Conservation (phyloP, 1,284 basidiomycete genomes). For the Boletellus sp. region DNA sequence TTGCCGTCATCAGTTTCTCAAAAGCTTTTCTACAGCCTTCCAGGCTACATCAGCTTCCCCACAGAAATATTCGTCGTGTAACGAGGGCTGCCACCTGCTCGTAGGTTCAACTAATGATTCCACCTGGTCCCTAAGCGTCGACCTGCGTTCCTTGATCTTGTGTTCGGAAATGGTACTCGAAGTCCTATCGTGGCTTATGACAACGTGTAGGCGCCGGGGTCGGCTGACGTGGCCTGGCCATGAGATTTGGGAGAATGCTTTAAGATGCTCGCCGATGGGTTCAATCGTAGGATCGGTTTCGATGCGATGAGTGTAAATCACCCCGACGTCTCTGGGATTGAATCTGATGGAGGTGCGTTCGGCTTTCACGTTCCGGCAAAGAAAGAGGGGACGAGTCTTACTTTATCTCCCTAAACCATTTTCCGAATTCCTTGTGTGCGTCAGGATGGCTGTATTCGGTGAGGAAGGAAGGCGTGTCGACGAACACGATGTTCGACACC, state of each 20-base stretch:
- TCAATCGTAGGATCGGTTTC: slow-evolving; percentile 18
- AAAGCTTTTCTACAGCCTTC: slow-evolving; percentile 12
- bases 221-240: not conserved
- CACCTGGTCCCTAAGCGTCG: no score
- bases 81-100: slow-evolving; percentile 10
- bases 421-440: slow-evolving; percentile 6
- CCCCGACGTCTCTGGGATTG: slow-evolving; percentile 4
- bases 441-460: slow-evolving; percentile 10
- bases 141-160: slow-evolving; percentile 10
- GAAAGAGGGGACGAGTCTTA: not conserved
- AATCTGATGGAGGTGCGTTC: slow-evolving; percentile 6
- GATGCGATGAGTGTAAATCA: slow-evolving; percentile 25
- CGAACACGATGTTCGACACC: slow-evolving; percentile 14
- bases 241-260: slow-evolving; percentile 1
- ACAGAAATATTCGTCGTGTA: slow-evolving; percentile 7
- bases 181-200: slow-evolving; percentile 13
- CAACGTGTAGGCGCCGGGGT: slow-evolving; percentile 7
- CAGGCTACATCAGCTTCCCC: slow-evolving; percentile 17
- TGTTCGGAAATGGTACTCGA: slow-evolving; percentile 3
- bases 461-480: slow-evolving; percentile 22
- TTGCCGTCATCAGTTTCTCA: slow-evolving; percentile 5
- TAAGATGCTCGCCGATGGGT: slow-evolving; percentile 7
- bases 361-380: not conserved
- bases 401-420: slow-evolving; percentile 7
- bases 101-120: no score